Conservation (phyloP, 2,329 filamentous ascomycete genomes). For the Colletotrichum sp. region DNA sequence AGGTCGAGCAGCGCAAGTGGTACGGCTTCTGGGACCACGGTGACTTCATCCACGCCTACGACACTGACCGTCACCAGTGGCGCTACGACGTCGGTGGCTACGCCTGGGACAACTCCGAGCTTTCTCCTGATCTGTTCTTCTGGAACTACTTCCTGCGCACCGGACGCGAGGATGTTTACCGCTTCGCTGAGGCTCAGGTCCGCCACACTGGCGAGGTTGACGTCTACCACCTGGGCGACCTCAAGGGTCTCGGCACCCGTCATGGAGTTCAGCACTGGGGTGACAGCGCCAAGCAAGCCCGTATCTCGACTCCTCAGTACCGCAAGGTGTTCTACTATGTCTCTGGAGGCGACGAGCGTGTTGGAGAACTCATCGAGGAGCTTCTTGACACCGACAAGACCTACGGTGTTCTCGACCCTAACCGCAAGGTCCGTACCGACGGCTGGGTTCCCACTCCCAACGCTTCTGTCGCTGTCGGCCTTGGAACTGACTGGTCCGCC, state of each 20-base stretch:
- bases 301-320: conserved; percentile 64
- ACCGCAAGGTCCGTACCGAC: conserved; percentile 63
- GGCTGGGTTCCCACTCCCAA: conserved; percentile 49
- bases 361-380: conserved; percentile 59
- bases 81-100: conserved; percentile 68
- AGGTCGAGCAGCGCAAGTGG: conserved; percentile 64
- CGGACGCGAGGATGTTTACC: conserved; percentile 60
- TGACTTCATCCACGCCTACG: conserved; percentile 68
- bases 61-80: conserved; percentile 63
- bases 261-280: conserved; percentile 68
- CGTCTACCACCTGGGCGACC: conserved; percentile 63
- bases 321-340: conserved; percentile 61
- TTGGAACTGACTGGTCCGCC: conserved; percentile 65
- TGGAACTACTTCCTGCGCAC: conserved; percentile 69
- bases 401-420: conserved; percentile 58
- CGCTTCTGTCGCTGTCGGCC: conserved; percentile 49
- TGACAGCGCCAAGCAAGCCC: conserved; percentile 66
- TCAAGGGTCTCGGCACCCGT: conserved; percentile 64
- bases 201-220: conserved; percentile 67
- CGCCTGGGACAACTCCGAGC: conserved; percentile 69
- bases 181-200: conserved; percentile 62
- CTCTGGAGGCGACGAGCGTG: conserved; percentile 61
- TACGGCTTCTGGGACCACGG: conserved; percentile 69
- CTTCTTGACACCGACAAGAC: conserved; percentile 57
- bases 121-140: conserved; percentile 67